Conservation (phyloP, 2,329 filamentous ascomycete species). For the Rutstroemia sydowiana region DNA sequence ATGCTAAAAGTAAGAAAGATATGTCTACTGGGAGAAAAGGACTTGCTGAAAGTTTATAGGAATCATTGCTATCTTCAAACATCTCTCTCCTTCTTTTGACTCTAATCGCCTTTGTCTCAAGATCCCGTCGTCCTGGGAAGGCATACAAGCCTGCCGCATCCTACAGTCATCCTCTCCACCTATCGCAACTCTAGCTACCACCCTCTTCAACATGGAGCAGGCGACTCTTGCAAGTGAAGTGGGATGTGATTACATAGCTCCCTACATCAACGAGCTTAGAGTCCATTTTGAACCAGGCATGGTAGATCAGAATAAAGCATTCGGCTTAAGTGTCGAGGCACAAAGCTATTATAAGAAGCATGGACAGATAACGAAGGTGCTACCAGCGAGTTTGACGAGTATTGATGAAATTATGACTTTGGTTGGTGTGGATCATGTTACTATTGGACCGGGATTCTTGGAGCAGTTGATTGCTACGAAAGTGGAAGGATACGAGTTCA, state of each 20-base stretch:
- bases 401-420: conserved; percentile 51
- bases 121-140: conserved; percentile 56
- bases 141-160: conserved; percentile 49
- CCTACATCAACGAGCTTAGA: conserved; percentile 58
- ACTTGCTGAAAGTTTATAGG: conserved; percentile 31
- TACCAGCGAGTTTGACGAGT: conserved; percentile 51
- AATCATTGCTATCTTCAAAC: conserved; percentile 41
- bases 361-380: conserved; percentile 40
- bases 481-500: conserved; percentile 5
- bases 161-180: conserved; percentile 45
- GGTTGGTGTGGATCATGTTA: conserved; percentile 51
- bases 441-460: conserved; percentile 47
- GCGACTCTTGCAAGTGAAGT: conserved; percentile 50
- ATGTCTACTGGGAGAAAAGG: background rate
- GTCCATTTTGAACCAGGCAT: conserved; percentile 50
- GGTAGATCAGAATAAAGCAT: conserved; percentile 38
- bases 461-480: conserved; percentile 12
- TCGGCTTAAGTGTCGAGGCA: conserved; percentile 36
- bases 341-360: conserved; percentile 44
- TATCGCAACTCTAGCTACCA: conserved; percentile 52
- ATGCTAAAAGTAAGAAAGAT: conserved; percentile 39
- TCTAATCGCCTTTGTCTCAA: conserved; percentile 51
- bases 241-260: conserved; percentile 54
- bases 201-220: conserved; percentile 55
- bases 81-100: conserved; percentile 38